Conservation (phyloP, 2,329 filamentous ascomycete genomes). For the Talaromyces rugulosus region DNA sequence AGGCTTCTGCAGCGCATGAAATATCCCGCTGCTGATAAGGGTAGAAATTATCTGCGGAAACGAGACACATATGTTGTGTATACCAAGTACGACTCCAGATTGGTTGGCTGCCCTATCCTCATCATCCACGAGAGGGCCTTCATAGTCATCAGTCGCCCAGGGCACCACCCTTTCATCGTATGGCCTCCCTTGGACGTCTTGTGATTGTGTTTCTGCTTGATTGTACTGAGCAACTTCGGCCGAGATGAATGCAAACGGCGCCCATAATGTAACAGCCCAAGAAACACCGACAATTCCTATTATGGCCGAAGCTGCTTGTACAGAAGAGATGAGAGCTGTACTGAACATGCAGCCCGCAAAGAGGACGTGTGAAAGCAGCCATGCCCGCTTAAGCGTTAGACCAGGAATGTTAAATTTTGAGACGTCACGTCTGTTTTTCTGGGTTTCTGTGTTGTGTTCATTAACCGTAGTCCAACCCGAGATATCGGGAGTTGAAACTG, state of each 20-base stretch:
- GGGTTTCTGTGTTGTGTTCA: background rate
- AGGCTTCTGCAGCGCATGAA: slow-evolving; percentile 80
- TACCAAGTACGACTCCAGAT: slow-evolving; percentile 84
- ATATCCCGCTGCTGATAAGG: slow-evolving; percentile 76
- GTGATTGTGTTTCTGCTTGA: slow-evolving; percentile 53
- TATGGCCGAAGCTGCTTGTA: slow-evolving; percentile 68
- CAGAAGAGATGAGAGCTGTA: slow-evolving; percentile 71
- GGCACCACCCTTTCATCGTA: no score
- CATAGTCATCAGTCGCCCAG: no score
- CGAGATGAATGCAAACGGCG: slow-evolving; percentile 90
- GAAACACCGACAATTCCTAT: slow-evolving; percentile 81
- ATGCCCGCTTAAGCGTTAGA: slow-evolving; percentile 81
- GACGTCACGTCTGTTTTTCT: slow-evolving; percentile 29
- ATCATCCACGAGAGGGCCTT: background rate
- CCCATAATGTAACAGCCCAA: slow-evolving; percentile 92
- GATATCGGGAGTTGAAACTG: background rate
- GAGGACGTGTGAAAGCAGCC: slow-evolving; percentile 77
- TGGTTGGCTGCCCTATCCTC: slow-evolving; percentile 52
- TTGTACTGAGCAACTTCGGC: slow-evolving; percentile 85
- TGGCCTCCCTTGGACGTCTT: slow-evolving; percentile 17
- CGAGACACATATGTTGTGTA: slow-evolving; percentile 95
- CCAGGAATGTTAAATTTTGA: slow-evolving; percentile 66
- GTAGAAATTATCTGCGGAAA: slow-evolving; percentile 90
- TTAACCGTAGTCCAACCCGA: background rate
- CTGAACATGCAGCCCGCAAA: slow-evolving; percentile 78